These are phyloP conservation scores for Pseudopediastrum boryanum DNA, from an alignment of 139 green algal genomes.

Conservation along the genomic window DNA sequence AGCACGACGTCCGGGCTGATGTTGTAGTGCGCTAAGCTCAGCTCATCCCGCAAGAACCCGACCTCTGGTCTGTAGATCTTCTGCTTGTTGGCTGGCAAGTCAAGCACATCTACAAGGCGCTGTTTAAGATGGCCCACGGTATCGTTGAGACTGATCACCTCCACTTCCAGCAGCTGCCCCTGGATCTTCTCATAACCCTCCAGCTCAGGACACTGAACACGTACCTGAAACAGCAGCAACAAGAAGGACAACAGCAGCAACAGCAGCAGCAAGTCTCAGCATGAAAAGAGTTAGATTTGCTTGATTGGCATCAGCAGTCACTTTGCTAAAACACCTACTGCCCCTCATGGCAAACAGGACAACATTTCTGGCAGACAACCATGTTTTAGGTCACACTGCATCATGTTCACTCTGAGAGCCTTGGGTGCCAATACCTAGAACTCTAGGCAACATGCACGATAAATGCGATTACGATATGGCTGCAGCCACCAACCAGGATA, in stretches of 20 bases:
- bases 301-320: too few relatives aligned
- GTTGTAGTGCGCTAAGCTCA: constrained; percentile 87
- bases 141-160: constrained; percentile 67
- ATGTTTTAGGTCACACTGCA: too few relatives aligned
- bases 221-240: constrained; percentile 46
- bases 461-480: too few relatives aligned
- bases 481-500: too few relatives aligned
- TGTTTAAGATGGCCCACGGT: constrained; percentile 61
- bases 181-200: constrained; percentile 74
- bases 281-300: too few relatives aligned
- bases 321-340: too few relatives aligned
- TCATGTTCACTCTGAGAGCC: too few relatives aligned
- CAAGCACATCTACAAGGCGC: constrained; percentile 59
- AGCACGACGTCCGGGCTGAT: constrained; percentile 69
- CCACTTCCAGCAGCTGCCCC: constrained; percentile 82
- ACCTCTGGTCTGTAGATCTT: constrained; percentile 69
- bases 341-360: too few relatives aligned
- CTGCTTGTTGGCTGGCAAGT: constrained; percentile 77
- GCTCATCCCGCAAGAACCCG: constrained; percentile 77
- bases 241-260: not conserved
- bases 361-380: too few relatives aligned
- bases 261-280: too few relatives aligned
- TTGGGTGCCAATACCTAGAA: too few relatives aligned
- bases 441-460: too few relatives aligned
- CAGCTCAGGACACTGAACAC: constrained; percentile 69